Evolutionary conservation across 768 basidiomycete species (phyloP), one percentile per base, ranked within the genome.

Genomic region (Termitomyces sp.): DNA sequence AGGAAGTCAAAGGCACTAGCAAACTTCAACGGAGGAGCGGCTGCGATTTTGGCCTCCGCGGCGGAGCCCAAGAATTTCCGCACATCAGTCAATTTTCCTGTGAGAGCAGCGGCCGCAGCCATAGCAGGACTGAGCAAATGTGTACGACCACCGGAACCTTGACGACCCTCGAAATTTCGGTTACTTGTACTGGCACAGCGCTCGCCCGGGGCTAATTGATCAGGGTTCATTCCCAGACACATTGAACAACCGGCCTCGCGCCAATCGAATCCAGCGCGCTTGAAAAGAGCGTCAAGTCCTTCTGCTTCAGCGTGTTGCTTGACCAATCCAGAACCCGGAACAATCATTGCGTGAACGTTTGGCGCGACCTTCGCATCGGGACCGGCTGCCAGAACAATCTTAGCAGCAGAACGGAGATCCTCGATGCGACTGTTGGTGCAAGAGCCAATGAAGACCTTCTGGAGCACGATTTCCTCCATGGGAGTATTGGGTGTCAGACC

Each of bases 201-300:
- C 67, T 88, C 82, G 14, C 89, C 87, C 2, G 92, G 91, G 18
- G 82, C 79, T 50, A 96, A 77, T 67, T 94, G 91, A 72, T 96
- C 93, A 13, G 93, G 91, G 72, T 96, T 96, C 93, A 96, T 96
- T 42, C 93, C 93, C 64, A 96, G 73, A 74, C 93, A 96, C 93
- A 96, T 96, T 16, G 93, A 96, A 69, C 93, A 96, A 34, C 93
- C 93, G 33, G 93, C 93, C 72, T 96, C 93, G 52, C 93, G 83
- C 93, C 93, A 95, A 67, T 96, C 93, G 67, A 95, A 96, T 33
- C 93, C 93, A 36, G 93, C 93, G 44, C 89, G 87, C 69, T 86
- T 91, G 79, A 96, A 93, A 64, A 95, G 78, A 55, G 80, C 79
- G 65, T 95, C 92, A 59, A 96, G 77, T 26, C 93, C 93, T 67